Evolutionary conservation across 768 basidiomycete genomes (phyloP).

Genomic region (Royoungia palumana): DNA sequence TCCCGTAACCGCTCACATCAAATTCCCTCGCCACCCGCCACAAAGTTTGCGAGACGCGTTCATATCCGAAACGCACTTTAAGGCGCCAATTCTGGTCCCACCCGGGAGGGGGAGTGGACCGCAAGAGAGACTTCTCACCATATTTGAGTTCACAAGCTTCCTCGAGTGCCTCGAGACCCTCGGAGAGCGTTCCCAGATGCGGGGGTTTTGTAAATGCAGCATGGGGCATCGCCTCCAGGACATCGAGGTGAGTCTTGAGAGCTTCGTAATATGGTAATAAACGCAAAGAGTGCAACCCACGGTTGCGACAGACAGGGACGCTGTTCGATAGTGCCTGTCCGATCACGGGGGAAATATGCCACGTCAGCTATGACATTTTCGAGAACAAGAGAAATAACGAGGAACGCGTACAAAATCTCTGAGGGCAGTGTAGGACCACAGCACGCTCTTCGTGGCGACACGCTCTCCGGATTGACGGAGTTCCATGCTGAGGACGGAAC

Average conservation of each 20-base stretch:
- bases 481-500: conserved; percentile 69
- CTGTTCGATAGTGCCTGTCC: conserved; percentile 66
- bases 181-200: conserved; percentile 55
- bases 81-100: conserved; percentile 57
- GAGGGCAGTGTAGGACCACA: conserved; percentile 77
- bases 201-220: conserved; percentile 63
- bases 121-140: conserved; percentile 34
- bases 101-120: conserved; percentile 35
- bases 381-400: neutral
- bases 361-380: conserved; percentile 4
- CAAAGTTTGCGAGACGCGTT: conserved; percentile 57
- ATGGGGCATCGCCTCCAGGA: conserved; percentile 54
- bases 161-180: conserved; percentile 61
- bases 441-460: conserved; percentile 74
- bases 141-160: conserved; percentile 61
- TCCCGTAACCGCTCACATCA: conserved; percentile 68
- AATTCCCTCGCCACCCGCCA: conserved; percentile 73
- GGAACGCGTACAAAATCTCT: conserved; percentile 63
- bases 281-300: conserved; percentile 64
- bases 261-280: conserved; percentile 59
- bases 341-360: neutral
- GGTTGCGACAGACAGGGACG: conserved; percentile 58
- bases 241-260: conserved; percentile 58
- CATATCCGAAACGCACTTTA: conserved; percentile 63
- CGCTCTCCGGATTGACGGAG: conserved; percentile 74